These are phyloP conservation scores for Pseudogymnoascus sp. DNA, from an alignment of 2,329 filamentous ascomycete species.

Conservation along the genomic window DNA sequence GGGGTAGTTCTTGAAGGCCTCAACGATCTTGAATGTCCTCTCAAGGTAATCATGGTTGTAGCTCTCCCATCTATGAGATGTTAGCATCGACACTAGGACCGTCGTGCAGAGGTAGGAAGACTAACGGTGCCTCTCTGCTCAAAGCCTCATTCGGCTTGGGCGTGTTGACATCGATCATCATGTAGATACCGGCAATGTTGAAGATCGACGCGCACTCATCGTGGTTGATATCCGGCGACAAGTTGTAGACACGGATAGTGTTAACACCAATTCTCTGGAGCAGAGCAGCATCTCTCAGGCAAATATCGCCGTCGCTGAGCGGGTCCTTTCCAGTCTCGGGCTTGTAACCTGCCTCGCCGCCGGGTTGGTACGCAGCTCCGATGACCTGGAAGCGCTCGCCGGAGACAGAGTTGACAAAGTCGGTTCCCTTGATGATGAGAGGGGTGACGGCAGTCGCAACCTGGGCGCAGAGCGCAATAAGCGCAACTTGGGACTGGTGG, in stretches of 20 bases:
- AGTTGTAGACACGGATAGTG: slow-evolving; percentile 62
- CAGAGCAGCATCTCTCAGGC: slow-evolving; percentile 57
- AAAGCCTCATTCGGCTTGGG: slow-evolving; percentile 52
- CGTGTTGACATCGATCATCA: slow-evolving; percentile 62
- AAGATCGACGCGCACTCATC: slow-evolving; percentile 61
- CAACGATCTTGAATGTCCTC: slow-evolving; percentile 58
- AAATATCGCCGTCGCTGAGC: slow-evolving; percentile 49
- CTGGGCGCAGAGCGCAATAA: slow-evolving; percentile 25
- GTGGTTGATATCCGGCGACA: slow-evolving; percentile 58
- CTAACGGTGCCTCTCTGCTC: slow-evolving; percentile 40
- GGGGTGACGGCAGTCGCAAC: slow-evolving; percentile 49
- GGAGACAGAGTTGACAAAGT: slow-evolving; percentile 52
- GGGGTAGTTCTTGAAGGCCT: slow-evolving; percentile 59
- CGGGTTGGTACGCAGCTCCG: slow-evolving; percentile 63
- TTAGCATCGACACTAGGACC: background rate
- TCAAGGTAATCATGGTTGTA: slow-evolving; percentile 56
- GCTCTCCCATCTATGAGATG: slow-evolving; percentile 37
- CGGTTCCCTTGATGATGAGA: slow-evolving; percentile 47
- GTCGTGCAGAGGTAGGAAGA: background rate
- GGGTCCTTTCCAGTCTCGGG: slow-evolving; percentile 48
- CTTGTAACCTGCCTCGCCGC: slow-evolving; percentile 55
- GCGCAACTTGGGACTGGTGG: slow-evolving; percentile 7
- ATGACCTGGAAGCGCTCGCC: slow-evolving; percentile 58
- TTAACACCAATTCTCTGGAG: slow-evolving; percentile 60
- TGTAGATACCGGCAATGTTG: slow-evolving; percentile 61